A percentile compares a stretch with the other conserved stretches of the same genome.
Conservation (phyloP, 805 yeast genomes). For the Starmerella lactis-condensi region DNA sequence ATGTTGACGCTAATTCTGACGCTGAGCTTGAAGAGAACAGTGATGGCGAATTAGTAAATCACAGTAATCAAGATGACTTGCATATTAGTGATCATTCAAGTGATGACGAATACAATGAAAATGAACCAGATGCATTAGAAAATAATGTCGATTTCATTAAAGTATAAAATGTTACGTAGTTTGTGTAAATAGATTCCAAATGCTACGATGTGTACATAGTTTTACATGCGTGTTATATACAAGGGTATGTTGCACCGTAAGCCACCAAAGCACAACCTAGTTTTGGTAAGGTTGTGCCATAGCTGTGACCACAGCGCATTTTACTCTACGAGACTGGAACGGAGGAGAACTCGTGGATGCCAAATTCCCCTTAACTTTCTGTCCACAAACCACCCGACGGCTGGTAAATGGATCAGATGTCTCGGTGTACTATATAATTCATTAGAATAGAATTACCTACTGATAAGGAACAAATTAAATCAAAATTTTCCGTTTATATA, state of each 20-base stretch:
- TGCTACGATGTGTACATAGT: no score
- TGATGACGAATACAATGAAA: slow-evolving; percentile 5
- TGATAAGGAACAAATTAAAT: slow-evolving; percentile 1
- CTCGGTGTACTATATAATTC: slow-evolving; percentile 2
- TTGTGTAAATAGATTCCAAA: no score
- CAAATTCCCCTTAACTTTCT: slow-evolving; percentile 2
- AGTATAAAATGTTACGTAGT: no score
- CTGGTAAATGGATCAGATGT: not conserved
- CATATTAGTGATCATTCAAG: no score
- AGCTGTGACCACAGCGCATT: slow-evolving; percentile 2
- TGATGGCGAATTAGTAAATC: no score
- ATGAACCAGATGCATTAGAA: slow-evolving; percentile 12
- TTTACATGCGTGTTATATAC: not conserved
- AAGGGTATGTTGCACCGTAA: slow-evolving; percentile 2
- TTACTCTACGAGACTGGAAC: slow-evolving; percentile 3
- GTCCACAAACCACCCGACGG: not conserved
- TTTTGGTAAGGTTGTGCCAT: not conserved
- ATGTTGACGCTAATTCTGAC: slow-evolving; percentile 11
- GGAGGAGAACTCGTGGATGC: slow-evolving; percentile 2
- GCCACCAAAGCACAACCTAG: not conserved
- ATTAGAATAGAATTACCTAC: slow-evolving; percentile 3
- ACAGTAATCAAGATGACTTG: no score
- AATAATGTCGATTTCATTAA: slow-evolving; percentile 18
- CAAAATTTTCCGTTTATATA: no score
- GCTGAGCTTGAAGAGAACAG: slow-evolving; percentile 3